Evolutionary conservation across 2,329 filamentous ascomycete genomes (phyloP).

Genomic region (Monilinia aucupariae): DNA sequence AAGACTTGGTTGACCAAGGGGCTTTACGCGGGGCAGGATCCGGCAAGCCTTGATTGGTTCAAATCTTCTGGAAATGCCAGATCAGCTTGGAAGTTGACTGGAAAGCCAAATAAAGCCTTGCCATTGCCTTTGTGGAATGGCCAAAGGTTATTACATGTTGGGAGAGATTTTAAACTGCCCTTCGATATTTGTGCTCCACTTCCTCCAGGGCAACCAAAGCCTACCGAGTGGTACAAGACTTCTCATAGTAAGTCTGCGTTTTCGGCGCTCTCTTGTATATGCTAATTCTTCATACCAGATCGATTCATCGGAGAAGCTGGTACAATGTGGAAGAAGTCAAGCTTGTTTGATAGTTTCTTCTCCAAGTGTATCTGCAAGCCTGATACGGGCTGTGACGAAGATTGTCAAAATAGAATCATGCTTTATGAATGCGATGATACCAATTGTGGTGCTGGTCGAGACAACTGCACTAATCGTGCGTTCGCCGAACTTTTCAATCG

Average conservation of each 20-base stretch:
- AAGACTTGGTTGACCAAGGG: conserved; percentile 67
- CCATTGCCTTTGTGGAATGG: conserved; percentile 77
- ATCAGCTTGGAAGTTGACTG: conserved; percentile 38
- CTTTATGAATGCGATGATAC: conserved; percentile 90
- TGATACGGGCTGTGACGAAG: conserved; percentile 77
- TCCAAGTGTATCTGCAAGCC: conserved; percentile 73
- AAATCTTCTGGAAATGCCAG: conserved; percentile 19
- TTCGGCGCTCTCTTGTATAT: neutral
- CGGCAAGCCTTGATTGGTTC: conserved; percentile 26
- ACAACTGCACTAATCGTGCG: conserved; percentile 75
- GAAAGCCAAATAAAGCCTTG: conserved; percentile 52
- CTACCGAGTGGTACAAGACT: conserved; percentile 86
- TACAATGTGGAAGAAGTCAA: conserved; percentile 73
- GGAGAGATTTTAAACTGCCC: conserved; percentile 80
- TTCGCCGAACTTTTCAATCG: conserved; percentile 76
- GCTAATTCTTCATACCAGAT: conserved; percentile 48
- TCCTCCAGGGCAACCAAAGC: conserved; percentile 79
- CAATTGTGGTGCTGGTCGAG: conserved; percentile 77
- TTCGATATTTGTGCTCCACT: conserved; percentile 87
- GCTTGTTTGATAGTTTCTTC: conserved; percentile 66
- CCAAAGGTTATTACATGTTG: conserved; percentile 62
- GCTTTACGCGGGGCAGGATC: conserved; percentile 76
- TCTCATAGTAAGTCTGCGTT: conserved; percentile 67
- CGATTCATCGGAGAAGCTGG: conserved; percentile 83
- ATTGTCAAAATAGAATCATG: conserved; percentile 94